Evolutionary conservation across 108 stramenopile genomes (phyloP).

Genomic region (Discostella stelligeroides): DNA sequence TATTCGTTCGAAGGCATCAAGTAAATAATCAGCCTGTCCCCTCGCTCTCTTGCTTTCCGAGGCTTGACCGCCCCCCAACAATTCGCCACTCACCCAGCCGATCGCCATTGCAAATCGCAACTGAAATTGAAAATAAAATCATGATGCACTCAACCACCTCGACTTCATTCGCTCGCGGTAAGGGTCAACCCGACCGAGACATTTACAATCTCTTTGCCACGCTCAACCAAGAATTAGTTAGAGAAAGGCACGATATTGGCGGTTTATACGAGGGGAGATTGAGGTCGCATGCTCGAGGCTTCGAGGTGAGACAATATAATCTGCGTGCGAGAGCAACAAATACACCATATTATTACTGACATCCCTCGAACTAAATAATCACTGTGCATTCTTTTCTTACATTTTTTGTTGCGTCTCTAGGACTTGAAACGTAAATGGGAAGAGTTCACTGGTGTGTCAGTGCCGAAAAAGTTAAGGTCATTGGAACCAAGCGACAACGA

Average conservation of each 20-base stretch:
- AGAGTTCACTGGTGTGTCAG: constrained; percentile 25
- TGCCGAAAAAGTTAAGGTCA: constrained; percentile 38
- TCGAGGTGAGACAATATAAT: constrained; percentile 31
- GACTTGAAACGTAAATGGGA: constrained; percentile 49
- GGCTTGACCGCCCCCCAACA: too few relatives aligned
- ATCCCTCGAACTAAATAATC: too few relatives aligned
- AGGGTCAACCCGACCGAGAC: constrained; percentile 17
- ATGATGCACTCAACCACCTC: not conserved
- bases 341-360: too few relatives aligned
- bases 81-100: too few relatives aligned
- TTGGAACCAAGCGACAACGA: not conserved
- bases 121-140: not conserved
- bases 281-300: constrained; percentile 19
- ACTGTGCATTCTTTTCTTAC: too few relatives aligned
- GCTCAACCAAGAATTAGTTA: constrained; percentile 16
- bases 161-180: constrained; percentile 5
- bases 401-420: constrained; percentile 10
- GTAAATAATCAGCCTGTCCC: too few relatives aligned
- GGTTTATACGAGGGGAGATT: constrained; percentile 28
- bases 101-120: not conserved
- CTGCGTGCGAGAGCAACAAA: not conserved
- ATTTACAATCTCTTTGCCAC: constrained; percentile 13
- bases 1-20: too few relatives aligned
- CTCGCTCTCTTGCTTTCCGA: too few relatives aligned
- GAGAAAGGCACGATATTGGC: constrained; percentile 12